Base-by-base conservation (phyloP, 176 grass and related monocot genomes). In the Areca catechu region DNA sequence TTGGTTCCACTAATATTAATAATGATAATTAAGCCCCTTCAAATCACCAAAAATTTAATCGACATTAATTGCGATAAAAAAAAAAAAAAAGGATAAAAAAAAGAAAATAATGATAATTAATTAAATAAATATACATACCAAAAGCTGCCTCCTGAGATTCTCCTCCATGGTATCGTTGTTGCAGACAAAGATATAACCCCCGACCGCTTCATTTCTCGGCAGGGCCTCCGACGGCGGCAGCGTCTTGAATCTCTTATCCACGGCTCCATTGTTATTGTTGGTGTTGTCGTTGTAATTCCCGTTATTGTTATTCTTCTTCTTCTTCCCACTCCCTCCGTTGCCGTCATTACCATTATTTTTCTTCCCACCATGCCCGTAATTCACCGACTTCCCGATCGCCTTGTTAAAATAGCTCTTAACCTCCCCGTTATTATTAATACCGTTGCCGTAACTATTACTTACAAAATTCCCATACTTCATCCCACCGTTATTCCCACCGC, bases 111-210 rank as follows among this genome's bases (percentile, higher is more conserved):
- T 43, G 34, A 43, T 12, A 12, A 43, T 43, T 43, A 43, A 43
- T 9, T 10, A 43, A 43, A 43, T 43, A 43, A 43, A 43, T 28
- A 22, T n/a, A 14, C 63, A 15, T 81, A 98, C 93, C 93, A 73
- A 98, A 48, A 98, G 93, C 71, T 98, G 75, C 52, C 93, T 77
- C 48, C 70, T 66, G 73, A 98, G 93, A 72, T 98, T 92, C 73
- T 98, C 93, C 62, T 91, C 84, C 93, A 98, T 92, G 71, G 93
- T 98, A 62, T 98, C 93, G 72, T 98, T 98, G 77, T 98, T 98
- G 67, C 93, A 98, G 72, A 98, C 93, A 54, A 98, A 98, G 69
- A 98, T 98, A 57, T 98, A 98, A 1, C 93, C 93, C 4, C 93
- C 93, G 54, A 98, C 77, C 7, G 84, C 81, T 75, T 92, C 81